phyloP scores from a whole-genome alignment of 371 early-diverging fungal species.

The Mucor mucedo region DNA sequence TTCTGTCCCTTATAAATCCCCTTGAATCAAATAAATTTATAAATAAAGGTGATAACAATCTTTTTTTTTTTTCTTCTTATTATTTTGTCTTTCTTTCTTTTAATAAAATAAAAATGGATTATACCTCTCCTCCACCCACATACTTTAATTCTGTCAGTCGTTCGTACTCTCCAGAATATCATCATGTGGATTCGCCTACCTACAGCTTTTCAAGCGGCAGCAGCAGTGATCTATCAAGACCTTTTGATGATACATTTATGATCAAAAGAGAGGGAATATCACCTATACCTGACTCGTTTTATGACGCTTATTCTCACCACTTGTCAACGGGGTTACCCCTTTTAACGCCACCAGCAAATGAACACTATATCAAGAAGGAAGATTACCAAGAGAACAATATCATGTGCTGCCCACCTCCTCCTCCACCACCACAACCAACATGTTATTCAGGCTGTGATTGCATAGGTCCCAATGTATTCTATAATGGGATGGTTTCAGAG shows the following conservation, averaged over 20 bases:
- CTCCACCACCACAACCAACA: not conserved
- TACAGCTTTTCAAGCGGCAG: constrained; percentile 23
- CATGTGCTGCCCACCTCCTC: constrained; percentile 3
- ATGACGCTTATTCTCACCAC: constrained; percentile 25
- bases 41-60: not conserved
- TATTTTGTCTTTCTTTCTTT: not conserved
- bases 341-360: constrained; percentile 29
- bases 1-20: constrained; percentile 1
- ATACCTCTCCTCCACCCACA: constrained; percentile 1
- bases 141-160: not conserved
- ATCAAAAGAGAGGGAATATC: constrained; percentile 11
- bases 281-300: constrained; percentile 25
- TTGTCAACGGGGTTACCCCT: constrained; percentile 19
- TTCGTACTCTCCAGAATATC: constrained; percentile 12
- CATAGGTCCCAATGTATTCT: not conserved
- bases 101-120: constrained; percentile 4
- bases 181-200: constrained; percentile 23
- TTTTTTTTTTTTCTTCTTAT: constrained; percentile 4
- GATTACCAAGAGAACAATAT: not conserved
- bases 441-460: constrained; percentile 12
- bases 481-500: not conserved
- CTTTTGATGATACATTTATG: not conserved
- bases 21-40: not conserved
- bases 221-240: constrained; percentile 1
- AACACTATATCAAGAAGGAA: constrained; percentile 5